Conservation (phyloP, 306 rosid species). For the Rosa rugosa region DNA sequence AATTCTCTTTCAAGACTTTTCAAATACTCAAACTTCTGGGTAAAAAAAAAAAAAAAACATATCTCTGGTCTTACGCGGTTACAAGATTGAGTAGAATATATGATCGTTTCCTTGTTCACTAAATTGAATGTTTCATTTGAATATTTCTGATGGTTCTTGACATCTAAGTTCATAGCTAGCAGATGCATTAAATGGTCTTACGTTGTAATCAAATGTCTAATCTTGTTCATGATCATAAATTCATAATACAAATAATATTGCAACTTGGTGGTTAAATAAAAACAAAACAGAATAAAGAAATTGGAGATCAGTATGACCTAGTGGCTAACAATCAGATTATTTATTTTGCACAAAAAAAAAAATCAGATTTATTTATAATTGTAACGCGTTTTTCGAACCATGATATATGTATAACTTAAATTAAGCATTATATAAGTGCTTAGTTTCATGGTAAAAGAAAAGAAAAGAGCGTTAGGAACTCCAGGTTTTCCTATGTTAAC, state of each 20-base stretch:
- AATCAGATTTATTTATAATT: too few species aligned
- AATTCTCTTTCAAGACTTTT: not conserved
- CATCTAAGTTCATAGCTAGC: too few species aligned
- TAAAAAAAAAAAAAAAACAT: not conserved
- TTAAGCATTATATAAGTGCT: too few species aligned
- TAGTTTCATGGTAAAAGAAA: too few species aligned
- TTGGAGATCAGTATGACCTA: not conserved
- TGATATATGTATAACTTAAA: too few species aligned
- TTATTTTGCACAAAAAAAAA: too few species aligned
- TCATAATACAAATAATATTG: not conserved
- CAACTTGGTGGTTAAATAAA: not conserved
- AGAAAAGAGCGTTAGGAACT: too few species aligned
- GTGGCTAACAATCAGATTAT: too few species aligned
- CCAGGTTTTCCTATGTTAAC: too few species aligned
- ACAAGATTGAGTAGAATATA: not conserved
- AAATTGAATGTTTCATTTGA: not conserved
- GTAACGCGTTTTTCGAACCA: too few species aligned
- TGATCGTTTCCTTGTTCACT: not conserved
- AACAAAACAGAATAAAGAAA: not conserved
- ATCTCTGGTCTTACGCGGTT: not conserved
- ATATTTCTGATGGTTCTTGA: not conserved
- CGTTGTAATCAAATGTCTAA: not conserved
- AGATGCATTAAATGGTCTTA: not conserved
- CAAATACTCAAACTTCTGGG: not conserved
- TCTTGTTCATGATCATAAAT: not conserved